Evolutionary conservation across 1,284 basidiomycete species (phyloP), one percentile per base, ranked within the genome.

Genomic region (Lentinula novae-zelandiae): DNA sequence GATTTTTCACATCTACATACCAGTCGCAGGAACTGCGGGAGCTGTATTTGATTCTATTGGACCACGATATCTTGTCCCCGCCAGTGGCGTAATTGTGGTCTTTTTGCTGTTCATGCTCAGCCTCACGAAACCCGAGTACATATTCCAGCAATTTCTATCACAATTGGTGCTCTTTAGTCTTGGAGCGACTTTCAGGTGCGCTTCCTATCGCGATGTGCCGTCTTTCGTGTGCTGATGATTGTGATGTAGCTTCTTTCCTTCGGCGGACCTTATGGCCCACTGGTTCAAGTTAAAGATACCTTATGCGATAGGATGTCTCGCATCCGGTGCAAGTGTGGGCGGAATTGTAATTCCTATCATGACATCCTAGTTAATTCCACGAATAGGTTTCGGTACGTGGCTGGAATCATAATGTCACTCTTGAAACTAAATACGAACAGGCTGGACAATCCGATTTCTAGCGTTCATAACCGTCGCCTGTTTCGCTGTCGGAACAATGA

Each of bases 81-180:
- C 50, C 20, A 69, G 69, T 55, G 70, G 70, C 2, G 15, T 69
- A 8, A 46, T 70, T 5, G 60, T 67, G 12, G 54, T 57, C 12
- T 68, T 71, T 17, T 62, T 67, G 2, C 52, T 70, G 5, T 70
- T 68, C 58, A 69, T 70, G 69, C 59, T 70, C 10, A 69, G 67
- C 8, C 64, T 72, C 12, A 66, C 70, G 31, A 63, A 69, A 49
- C 66, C 70, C 1, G 63, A 69, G 22, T 67, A 68, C 33, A 71
- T 71, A 51, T 72, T 67, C 48, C 70, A 72, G 54, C 70, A 71
- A 56, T 71, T 62, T 55, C 62, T 71, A 7, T 64, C 67, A 2
- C 69, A 71, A 34, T 65, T 66, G 1, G 60, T 71, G 9, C 62
- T 71, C 4, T 69, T 68, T 60, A 65, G 64, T 52, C 33, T 69